phyloP scores from a whole-genome alignment of 208 protist genomes.

The Spironucleus salmonicida region DNA sequence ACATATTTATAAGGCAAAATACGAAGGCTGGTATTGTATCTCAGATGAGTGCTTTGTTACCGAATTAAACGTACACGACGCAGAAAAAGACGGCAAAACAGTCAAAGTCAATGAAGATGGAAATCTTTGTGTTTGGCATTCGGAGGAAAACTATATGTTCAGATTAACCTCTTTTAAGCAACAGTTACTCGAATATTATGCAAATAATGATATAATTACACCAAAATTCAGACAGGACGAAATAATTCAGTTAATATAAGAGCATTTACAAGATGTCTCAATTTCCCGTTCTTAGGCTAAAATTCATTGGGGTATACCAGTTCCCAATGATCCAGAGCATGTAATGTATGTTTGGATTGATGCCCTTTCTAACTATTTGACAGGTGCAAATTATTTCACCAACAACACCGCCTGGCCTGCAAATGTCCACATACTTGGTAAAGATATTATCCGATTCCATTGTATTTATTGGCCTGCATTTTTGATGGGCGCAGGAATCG shows the following conservation, averaged over 20 bases:
- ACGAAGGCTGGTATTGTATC: conserved; percentile 93
- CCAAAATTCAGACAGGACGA: conserved; percentile 70
- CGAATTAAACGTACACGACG: conserved; percentile 37
- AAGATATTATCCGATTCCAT: conserved; percentile 98
- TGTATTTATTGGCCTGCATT: conserved; percentile 95
- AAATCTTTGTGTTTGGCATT: conserved; percentile 70
- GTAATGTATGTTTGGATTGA: conserved; percentile 98
- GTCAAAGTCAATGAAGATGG: conserved; percentile 63
- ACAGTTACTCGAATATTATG: conserved; percentile 61
- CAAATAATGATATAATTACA: conserved; percentile 60
- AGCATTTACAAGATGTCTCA: conserved; percentile 74
- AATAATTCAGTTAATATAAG: conserved; percentile 59
- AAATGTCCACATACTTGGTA: conserved; percentile 72
- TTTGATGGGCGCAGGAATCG: conserved; percentile 71
- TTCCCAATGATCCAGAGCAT: conserved; percentile 66
- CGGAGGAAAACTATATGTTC: conserved; percentile 95
- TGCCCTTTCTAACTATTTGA: conserved; percentile 94
- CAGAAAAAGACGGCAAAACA: conserved; percentile 30
- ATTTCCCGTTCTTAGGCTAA: conserved; percentile 69
- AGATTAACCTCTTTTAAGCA: conserved; percentile 66
- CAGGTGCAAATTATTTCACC: conserved; percentile 51
- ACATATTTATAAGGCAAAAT: conserved; percentile 82
- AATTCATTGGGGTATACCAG: conserved; percentile 82
- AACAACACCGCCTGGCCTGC: conserved; percentile 54
- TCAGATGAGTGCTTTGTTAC: conserved; percentile 81